Percentiles rank a stretch among this genome's conserved stretches.
phyloP scores from a whole-genome alignment of 768 basidiomycete genomes.

The Leccinum obscurum region DNA sequence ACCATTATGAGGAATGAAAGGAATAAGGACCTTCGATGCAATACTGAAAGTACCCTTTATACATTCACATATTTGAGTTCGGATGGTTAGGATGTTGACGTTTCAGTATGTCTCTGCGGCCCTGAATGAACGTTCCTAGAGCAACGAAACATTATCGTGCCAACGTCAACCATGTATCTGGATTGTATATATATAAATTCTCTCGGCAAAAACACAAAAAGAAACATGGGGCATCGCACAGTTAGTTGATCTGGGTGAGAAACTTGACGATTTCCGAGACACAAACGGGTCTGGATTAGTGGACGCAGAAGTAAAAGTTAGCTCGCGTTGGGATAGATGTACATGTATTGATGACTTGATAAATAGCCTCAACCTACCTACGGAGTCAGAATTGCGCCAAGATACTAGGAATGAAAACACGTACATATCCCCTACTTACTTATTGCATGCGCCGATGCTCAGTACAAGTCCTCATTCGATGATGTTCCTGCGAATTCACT shows the following conservation, averaged over 20 bases:
- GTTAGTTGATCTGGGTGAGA: background rate
- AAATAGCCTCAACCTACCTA: background rate
- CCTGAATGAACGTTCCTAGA: background rate
- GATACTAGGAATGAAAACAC: background rate
- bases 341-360: background rate
- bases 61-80: background rate
- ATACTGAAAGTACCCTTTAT: background rate
- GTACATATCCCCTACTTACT: no score
- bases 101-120: background rate
- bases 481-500: background rate
- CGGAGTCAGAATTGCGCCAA: background rate
- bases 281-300: background rate
- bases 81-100: background rate
- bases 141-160: background rate
- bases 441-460: background rate
- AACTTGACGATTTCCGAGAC: background rate
- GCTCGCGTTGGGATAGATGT: background rate
- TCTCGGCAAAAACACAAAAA: background rate
- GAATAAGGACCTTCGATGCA: background rate
- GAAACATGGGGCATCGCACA: background rate
- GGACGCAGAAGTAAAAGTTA: background rate
- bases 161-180: background rate
- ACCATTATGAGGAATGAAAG: constrained; percentile 12
- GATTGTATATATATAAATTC: background rate
- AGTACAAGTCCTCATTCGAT: background rate